Evolutionary conservation across 2,329 filamentous ascomycete species (phyloP).

Genomic region (Pleoardoris graminearum): DNA sequence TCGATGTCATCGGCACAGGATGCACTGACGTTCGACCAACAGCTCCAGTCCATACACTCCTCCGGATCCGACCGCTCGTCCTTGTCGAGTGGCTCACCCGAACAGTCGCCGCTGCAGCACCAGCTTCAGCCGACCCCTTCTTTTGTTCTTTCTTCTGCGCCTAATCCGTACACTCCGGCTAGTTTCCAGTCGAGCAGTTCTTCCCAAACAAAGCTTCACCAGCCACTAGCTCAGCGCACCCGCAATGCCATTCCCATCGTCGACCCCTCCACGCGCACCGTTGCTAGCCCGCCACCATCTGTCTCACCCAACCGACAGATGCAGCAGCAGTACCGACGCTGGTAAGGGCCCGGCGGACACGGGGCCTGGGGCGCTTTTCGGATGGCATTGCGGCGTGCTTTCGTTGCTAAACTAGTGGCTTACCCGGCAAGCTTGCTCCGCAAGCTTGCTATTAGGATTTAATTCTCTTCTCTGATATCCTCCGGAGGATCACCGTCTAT

Average conservation of each 20-base stretch:
- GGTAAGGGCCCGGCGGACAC: conserved; percentile 47
- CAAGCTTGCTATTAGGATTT: conserved; percentile 29
- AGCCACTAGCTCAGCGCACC: conserved; percentile 83
- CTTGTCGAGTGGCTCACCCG: conserved; percentile 89
- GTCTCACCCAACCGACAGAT: conserved; percentile 67
- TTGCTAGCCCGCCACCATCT: conserved; percentile 83
- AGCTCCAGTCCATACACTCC: conserved; percentile 91
- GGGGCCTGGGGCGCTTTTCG: conserved; percentile 39
- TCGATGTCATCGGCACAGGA: conserved; percentile 27
- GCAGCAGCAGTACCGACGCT: conserved; percentile 58
- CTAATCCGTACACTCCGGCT: conserved; percentile 61
- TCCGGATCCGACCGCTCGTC: conserved; percentile 90
- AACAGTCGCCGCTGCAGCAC: conserved; percentile 87
- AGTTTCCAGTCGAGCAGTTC: conserved; percentile 59
- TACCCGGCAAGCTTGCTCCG: conserved; percentile 24
- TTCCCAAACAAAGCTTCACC: conserved; percentile 79
- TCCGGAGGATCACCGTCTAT: conserved; percentile 47
- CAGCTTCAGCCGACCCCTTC: conserved; percentile 71
- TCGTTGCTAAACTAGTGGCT: conserved; percentile 48
- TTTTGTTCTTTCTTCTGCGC: conserved; percentile 69
- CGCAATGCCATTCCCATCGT: conserved; percentile 98
- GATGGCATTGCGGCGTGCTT: conserved; percentile 41
- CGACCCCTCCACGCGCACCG: conserved; percentile 88
- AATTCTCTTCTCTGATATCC: conserved; percentile 44
- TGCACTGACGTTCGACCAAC: conserved; percentile 44